A percentile compares a stretch with the other conserved stretches of the same genome.
Evolutionary conservation across 768 basidiomycete species (phyloP).

Genomic region (Mrakia blollopis): DNA sequence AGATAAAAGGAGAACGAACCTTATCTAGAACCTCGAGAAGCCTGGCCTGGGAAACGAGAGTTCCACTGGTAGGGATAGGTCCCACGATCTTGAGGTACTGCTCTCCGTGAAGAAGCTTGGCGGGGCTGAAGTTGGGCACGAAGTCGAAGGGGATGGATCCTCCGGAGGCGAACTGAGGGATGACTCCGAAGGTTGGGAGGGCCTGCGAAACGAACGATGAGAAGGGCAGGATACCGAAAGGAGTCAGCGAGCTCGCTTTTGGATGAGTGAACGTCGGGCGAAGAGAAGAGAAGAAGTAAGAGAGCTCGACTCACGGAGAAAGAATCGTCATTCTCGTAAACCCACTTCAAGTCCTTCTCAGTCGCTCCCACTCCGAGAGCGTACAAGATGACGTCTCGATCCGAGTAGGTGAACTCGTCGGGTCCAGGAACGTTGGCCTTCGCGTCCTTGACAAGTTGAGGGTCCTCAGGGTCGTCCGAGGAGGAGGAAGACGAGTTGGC

Average conservation of each 20-base stretch:
- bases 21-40: constrained; percentile 52
- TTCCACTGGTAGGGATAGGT: constrained; percentile 77
- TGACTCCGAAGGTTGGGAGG: constrained; percentile 89
- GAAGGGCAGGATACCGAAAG: too few species aligned
- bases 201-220: constrained; percentile 45
- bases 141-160: constrained; percentile 52
- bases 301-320: constrained; percentile 52
- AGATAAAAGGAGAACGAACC: constrained; percentile 24
- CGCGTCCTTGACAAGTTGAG: constrained; percentile 71
- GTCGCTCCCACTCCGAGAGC: constrained; percentile 93
- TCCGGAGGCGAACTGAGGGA: constrained; percentile 80
- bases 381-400: constrained; percentile 89
- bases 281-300: neutral
- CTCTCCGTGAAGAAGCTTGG: constrained; percentile 95
- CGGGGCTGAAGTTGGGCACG: constrained; percentile 89
- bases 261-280: too few species aligned
- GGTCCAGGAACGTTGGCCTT: constrained; percentile 57
- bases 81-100: constrained; percentile 81
- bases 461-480: constrained; percentile 59
- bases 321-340: constrained; percentile 79
- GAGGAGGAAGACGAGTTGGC: constrained; percentile 21
- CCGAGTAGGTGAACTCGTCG: constrained; percentile 67
- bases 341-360: constrained; percentile 85
- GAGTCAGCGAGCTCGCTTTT: constrained; percentile 27
- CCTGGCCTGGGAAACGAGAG: constrained; percentile 70